Evolutionary conservation across 2,329 filamentous ascomycete species (phyloP), one percentile per base, ranked within the genome.

Genomic region (Aspergillus transmontanensis): DNA sequence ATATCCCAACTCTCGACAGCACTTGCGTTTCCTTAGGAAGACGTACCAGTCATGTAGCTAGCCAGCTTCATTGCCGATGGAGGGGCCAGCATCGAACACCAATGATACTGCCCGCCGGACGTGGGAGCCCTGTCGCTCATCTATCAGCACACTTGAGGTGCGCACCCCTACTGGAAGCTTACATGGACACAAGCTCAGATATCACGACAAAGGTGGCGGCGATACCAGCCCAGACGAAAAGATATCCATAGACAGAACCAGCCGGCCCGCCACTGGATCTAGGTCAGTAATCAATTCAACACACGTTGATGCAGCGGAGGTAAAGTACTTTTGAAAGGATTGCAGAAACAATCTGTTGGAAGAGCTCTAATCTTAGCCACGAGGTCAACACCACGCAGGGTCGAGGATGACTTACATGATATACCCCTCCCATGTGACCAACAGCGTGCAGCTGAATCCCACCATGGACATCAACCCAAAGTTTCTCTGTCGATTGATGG

Each of bases 41-140:
- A 43, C 11, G 19, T 53, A 70, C 76, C 75, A 6, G 78, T 75
- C 10, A 76, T 63, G 60, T 78, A 83, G 43, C 79, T 81, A 1
- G 81, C 63, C 16, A 78, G 67, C 45, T 75, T 78, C 64, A 76
- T 75, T 32, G 58, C 69, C 5, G 64, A 67, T 5, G 64, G 66
- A 11, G 79, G 77, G 5, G 80, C 78, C 36, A 82, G 74, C 64
- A 80, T 77, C 6, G 75, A 75, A 0, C 76, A 75, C 77, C 78
- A 80, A 54, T 80, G 77, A 32, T 80, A 80, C 62, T 79, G 78
- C 3, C 77, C 77, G 23, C 74, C 74, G 23, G 74, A 71, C 1
- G 74, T 76, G 0, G 75, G 75, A 26, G 71, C 72, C 73, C 74
- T 77, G 23, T 26, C 19, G 6, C 1, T 14, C 23, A 64, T 28